Conservation (phyloP, 148 eudicot species). For the Salicornia ramosissima region DNA sequence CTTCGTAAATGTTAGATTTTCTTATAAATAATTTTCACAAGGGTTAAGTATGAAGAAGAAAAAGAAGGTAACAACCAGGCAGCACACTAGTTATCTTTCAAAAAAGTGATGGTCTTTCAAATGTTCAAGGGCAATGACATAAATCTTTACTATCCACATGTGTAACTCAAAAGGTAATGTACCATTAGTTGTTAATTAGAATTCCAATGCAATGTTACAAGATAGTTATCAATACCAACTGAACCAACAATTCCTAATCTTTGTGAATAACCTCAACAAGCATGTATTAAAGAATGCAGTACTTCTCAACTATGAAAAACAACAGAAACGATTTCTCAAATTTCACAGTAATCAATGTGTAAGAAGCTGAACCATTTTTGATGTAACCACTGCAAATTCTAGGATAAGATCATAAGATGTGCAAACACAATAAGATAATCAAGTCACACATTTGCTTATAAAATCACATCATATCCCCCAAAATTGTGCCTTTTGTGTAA, state of each 20-base stretch:
- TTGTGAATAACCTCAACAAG: not conserved
- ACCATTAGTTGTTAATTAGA: not conserved
- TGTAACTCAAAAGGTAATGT: not conserved
- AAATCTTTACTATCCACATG: too few relatives aligned
- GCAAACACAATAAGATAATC: too few relatives aligned
- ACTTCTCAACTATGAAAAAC: not conserved
- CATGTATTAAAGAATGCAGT: not conserved
- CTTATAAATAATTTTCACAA: too few relatives aligned
- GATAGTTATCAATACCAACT: not conserved
- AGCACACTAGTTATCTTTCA: too few relatives aligned
- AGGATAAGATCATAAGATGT: not conserved
- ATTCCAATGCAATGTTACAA: not conserved
- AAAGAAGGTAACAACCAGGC: too few relatives aligned
- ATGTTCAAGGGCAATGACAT: too few relatives aligned
- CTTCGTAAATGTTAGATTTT: too few relatives aligned
- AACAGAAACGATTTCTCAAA: not conserved
- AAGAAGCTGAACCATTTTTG: not conserved
- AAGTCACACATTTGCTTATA: not conserved
- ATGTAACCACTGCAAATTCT: not conserved
- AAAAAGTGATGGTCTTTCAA: too few relatives aligned
- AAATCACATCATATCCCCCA: not conserved
- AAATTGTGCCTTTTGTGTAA: not conserved
- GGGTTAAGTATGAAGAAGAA: too few relatives aligned
- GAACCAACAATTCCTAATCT: not conserved
- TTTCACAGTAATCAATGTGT: not conserved